Base-by-base conservation (phyloP, 2,329 filamentous ascomycete species). In the Epichloe sibirici region DNA sequence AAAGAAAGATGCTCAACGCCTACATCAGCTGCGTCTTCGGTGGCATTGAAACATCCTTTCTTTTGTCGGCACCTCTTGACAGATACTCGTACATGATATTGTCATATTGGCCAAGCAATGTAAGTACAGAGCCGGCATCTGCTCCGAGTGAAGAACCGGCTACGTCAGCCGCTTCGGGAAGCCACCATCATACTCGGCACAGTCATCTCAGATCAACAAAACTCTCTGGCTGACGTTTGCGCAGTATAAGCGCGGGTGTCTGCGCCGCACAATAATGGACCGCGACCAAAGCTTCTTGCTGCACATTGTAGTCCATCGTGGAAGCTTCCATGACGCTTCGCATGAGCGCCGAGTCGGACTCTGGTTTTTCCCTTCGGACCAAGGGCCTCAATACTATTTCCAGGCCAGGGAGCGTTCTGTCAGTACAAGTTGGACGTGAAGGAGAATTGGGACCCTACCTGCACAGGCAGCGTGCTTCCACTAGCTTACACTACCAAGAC, bases 251-350 rank as follows among this genome's bases (percentile, higher is more conserved):
- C 13, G 38, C 48, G 38, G 9, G 39, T 21, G 39, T 25, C 23
- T 43, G 48, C 43, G 38, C 52, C 40, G 35, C 46, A 48, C 11
- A 13, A 40, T 23, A 11, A 48, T 48, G 46, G 46, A 48, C n/a
- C 37, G 46, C 35, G 35, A 15, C 37, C 46, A 48, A 40, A 28
- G 45, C 2, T 57, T 55, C 50, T 47, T 51, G 12, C 43, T 55
- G 35, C 50, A 56, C 47, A 57, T 57, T 23, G 42, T 56, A 39
- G 53, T 57, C 39, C 53, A 51, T 31, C 56, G 56, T 4, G 56
- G 56, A 7, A 50, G 51, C 23, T 53, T 51, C 35, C 51, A 50
- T 44, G 56, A 56, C 49, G 56, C 49, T 8, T 53, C 51, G 37
- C 46, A 49, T 43, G 48, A 57, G 51, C 55, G 55, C 12, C 56